phyloP scores from a whole-genome alignment of 2,329 filamentous ascomycete genomes.

The Epichloe scottii region DNA sequence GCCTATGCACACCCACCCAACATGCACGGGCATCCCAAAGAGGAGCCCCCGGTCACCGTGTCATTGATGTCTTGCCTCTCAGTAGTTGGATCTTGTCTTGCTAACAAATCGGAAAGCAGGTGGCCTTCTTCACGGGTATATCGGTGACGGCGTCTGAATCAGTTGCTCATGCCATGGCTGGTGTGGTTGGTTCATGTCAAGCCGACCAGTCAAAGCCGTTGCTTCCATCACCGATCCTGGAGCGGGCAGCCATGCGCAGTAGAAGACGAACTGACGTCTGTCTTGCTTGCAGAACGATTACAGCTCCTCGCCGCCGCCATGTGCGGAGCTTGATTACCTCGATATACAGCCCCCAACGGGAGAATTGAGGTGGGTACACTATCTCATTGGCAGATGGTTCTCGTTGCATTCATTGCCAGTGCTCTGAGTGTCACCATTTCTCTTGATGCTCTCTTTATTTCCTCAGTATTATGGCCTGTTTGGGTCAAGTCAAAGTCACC shows the following conservation, averaged over 20 bases:
- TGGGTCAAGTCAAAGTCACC: neutral
- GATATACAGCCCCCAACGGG: slow-evolving; percentile 33
- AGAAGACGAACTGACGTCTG: slow-evolving; percentile 13
- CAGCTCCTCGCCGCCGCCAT: slow-evolving; percentile 36
- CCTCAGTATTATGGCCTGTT: slow-evolving; percentile 1
- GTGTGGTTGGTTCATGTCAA: slow-evolving; percentile 3
- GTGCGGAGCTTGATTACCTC: slow-evolving; percentile 38
- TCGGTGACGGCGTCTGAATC: slow-evolving; percentile 7
- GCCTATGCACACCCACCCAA: slow-evolving; percentile 10
- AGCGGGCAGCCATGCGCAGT: slow-evolving; percentile 5
- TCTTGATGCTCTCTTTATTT: neutral
- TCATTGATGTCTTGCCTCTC: slow-evolving; percentile 10
- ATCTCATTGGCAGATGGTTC: slow-evolving; percentile 11
- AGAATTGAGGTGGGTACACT: slow-evolving; percentile 42
- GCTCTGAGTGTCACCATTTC: slow-evolving; percentile 6
- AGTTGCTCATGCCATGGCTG: slow-evolving; percentile 3
- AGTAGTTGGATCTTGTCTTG: neutral
- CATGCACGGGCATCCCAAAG: slow-evolving; percentile 9
- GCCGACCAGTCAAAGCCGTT: slow-evolving; percentile 4
- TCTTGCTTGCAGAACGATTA: slow-evolving; percentile 34
- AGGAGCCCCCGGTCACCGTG: slow-evolving; percentile 7
- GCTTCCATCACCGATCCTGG: neutral
- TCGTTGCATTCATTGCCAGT: slow-evolving; percentile 6
- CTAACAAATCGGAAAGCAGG: slow-evolving; percentile 8
- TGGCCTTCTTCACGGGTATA: slow-evolving; percentile 2